A percentile compares a stretch with the other conserved stretches of the same genome.
Conservation (phyloP, 2,329 filamentous ascomycete genomes). For the Coniochaeta prunicola region DNA sequence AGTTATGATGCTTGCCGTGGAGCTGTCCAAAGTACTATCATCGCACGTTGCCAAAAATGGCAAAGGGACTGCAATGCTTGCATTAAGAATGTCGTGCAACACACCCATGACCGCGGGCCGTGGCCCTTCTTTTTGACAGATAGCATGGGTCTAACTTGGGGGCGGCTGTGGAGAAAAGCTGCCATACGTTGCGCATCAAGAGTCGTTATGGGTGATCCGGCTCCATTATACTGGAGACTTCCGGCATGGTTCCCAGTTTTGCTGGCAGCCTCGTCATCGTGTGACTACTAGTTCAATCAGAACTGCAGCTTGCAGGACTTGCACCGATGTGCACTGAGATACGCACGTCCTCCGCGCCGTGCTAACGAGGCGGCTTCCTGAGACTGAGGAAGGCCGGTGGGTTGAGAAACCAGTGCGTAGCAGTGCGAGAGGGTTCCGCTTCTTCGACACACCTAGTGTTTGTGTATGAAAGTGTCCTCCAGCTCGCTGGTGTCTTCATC, state of each 20-base stretch:
- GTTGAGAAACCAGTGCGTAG: background rate
- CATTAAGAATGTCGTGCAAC: background rate
- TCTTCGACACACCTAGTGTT: constrained; percentile 13
- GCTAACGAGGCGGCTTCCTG: background rate
- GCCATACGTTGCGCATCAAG: background rate
- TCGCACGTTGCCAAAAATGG: background rate
- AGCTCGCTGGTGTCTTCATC: constrained; percentile 33
- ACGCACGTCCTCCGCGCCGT: background rate
- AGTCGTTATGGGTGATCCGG: background rate
- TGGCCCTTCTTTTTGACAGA: background rate
- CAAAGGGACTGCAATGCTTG: background rate
- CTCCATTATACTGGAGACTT: background rate
- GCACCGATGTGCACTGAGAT: background rate
- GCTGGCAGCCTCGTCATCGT: background rate
- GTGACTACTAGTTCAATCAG: background rate
- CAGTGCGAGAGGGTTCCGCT: background rate
- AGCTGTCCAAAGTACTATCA: background rate
- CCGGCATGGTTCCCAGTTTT: background rate
- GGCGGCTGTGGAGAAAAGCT: constrained; percentile 1
- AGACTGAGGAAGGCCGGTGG: background rate
- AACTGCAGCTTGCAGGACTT: background rate
- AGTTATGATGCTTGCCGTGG: background rate
- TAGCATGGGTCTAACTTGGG: background rate
- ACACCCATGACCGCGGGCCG: background rate
- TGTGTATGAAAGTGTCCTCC: constrained; percentile 46